Evolutionary conservation across 1,284 basidiomycete genomes (phyloP).

Genomic region (Moniliella sp.): DNA sequence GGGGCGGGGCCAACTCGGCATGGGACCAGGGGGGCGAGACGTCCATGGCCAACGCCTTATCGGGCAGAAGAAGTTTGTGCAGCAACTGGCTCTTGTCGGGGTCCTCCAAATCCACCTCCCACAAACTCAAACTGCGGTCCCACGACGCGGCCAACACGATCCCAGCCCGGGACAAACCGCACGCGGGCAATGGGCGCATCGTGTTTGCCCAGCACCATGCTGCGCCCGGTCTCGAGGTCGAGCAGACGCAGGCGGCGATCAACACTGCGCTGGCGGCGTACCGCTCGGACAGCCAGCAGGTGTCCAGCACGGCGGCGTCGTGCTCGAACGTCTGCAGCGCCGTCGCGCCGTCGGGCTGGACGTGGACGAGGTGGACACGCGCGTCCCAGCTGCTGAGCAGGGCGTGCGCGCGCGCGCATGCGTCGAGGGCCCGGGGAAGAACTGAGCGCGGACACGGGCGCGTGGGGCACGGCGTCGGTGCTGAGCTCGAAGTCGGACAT

Average conservation of each 20-base stretch:
- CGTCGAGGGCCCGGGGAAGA: no score
- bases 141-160: conserved; percentile 12
- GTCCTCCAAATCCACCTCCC: conserved; percentile 6
- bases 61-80: conserved; percentile 11
- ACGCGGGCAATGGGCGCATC: conserved; percentile 12
- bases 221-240: conserved; percentile 12
- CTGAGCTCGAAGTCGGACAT: no score
- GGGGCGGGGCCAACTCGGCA: no score
- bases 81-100: conserved; percentile 4
- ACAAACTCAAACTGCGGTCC: conserved; percentile 17
- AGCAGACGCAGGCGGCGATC: conserved; percentile 23
- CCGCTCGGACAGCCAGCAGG: conserved; percentile 14
- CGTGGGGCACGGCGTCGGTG: no score
- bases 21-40: conserved; percentile 11
- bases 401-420: no score
- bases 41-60: conserved; percentile 27
- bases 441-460: no score
- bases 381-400: no score
- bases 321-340: conserved; percentile 17
- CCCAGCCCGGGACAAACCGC: conserved; percentile 7
- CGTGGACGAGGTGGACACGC: no score
- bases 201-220: conserved; percentile 23
- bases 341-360: no score
- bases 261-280: conserved; percentile 18
- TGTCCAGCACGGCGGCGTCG: conserved; percentile 26